These are phyloP conservation scores for Suaeda aralocaspica DNA, from an alignment of 148 eudicot genomes.

Conservation along the genomic window DNA sequence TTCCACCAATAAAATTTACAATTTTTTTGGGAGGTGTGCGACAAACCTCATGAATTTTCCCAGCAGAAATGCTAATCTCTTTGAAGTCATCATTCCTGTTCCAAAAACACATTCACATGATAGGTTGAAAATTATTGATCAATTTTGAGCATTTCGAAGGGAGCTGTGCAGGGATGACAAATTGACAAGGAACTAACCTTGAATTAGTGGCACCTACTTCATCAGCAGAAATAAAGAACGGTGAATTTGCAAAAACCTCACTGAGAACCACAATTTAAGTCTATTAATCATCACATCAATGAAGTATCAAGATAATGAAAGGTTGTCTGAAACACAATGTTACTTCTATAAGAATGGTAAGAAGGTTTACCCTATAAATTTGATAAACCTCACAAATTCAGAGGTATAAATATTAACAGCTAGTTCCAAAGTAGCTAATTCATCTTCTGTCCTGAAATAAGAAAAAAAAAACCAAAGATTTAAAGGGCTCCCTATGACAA, in stretches of 20 bases:
- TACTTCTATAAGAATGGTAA: neutral
- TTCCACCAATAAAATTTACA: neutral
- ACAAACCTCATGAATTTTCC: slow-evolving; percentile 79
- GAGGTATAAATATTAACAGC: slow-evolving; percentile 62
- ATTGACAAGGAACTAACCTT: slow-evolving; percentile 36
- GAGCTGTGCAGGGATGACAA: neutral
- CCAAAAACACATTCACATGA: slow-evolving; percentile 9
- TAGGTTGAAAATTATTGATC: too few species aligned
- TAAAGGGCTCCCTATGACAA: slow-evolving; percentile 1
- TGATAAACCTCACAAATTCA: slow-evolving; percentile 80
- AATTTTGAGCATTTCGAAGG: neutral
- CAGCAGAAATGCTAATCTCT: slow-evolving; percentile 78
- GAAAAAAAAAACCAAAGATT: neutral
- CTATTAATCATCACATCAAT: slow-evolving; percentile 18
- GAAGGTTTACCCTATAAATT: slow-evolving; percentile 63
- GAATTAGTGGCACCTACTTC: slow-evolving; percentile 64
- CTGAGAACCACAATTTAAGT: slow-evolving; percentile 37
- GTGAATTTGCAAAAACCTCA: slow-evolving; percentile 92
- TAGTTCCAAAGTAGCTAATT: slow-evolving; percentile 54
- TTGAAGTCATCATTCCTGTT: slow-evolving; percentile 59
- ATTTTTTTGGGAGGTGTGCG: neutral
- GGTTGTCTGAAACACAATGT: neutral
- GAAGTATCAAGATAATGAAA: slow-evolving; percentile 1
- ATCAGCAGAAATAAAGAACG: slow-evolving; percentile 91
- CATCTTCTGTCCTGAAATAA: slow-evolving; percentile 47